Percentiles rank a stretch among this genome's conserved stretches.
phyloP scores from a whole-genome alignment of 2,329 filamentous ascomycete species.

The Cordyceps fumosorosea region DNA sequence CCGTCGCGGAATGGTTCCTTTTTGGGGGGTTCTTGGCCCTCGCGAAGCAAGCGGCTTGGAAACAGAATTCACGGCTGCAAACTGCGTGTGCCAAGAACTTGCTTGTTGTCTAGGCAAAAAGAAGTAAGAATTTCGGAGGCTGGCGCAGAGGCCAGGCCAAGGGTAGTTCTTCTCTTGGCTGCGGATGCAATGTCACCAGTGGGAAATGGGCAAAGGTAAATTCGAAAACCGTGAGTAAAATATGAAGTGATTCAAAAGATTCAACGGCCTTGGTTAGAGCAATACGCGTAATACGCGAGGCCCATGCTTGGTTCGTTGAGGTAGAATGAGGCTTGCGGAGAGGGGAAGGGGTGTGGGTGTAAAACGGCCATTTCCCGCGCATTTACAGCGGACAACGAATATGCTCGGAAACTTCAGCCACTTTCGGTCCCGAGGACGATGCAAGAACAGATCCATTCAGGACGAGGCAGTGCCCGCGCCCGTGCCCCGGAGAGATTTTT shows the following conservation, averaged over 20 bases:
- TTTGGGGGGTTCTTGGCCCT: neutral
- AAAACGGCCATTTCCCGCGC: neutral
- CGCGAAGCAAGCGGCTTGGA: neutral
- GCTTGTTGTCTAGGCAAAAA: neutral
- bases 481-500: neutral
- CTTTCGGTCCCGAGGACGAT: slow-evolving; percentile 3
- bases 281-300: slow-evolving; percentile 11
- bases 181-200: neutral
- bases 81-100: neutral
- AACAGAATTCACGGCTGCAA: neutral
- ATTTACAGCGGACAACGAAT: neutral
- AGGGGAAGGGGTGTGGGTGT: neutral
- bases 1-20: slow-evolving; percentile 3
- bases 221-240: no score
- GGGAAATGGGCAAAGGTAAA: neutral
- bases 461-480: neutral
- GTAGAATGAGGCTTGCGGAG: neutral
- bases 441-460: neutral
- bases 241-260: neutral
- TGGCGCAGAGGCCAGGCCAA: neutral
- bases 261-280: neutral
- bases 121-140: neutral
- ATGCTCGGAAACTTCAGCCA: neutral
- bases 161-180: neutral
- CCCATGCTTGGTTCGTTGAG: neutral